These are phyloP conservation scores for Amanita thiersii DNA, from an alignment of 768 basidiomycete genomes.

Conservation along the genomic window DNA sequence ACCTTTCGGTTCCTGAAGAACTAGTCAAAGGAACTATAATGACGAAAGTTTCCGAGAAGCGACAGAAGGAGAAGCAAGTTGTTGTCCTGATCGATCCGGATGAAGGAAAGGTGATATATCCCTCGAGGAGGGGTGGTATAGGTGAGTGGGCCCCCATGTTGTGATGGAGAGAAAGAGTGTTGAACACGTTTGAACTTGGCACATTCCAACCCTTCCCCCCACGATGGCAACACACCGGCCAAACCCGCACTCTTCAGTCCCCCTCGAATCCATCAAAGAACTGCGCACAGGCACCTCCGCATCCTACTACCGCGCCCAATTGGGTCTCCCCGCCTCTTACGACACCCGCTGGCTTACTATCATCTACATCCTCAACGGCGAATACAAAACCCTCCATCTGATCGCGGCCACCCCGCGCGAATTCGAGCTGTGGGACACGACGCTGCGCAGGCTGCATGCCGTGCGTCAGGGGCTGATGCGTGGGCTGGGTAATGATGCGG, in stretches of 20 bases:
- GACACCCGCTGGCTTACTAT: constrained; percentile 83
- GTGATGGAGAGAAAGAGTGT: too few relatives aligned
- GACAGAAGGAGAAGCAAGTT: constrained; percentile 64
- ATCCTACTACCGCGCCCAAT: constrained; percentile 67
- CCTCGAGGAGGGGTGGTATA: constrained; percentile 61
- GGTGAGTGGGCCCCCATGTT: constrained; percentile 36
- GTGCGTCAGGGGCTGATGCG: constrained; percentile 72
- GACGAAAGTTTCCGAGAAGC: constrained; percentile 78
- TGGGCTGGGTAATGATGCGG: constrained; percentile 59
- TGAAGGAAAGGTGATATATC: constrained; percentile 73
- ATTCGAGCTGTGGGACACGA: constrained; percentile 50
- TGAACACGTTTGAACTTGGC: too few relatives aligned
- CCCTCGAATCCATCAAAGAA: constrained; percentile 85
- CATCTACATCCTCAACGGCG: constrained; percentile 70
- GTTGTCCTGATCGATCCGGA: constrained; percentile 72
- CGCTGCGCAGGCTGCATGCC: constrained; percentile 57
- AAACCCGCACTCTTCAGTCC: constrained; percentile 39
- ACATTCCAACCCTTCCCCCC: too few relatives aligned
- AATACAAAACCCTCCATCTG: constrained; percentile 83
- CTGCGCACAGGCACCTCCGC: constrained; percentile 73
- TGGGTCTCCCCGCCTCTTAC: constrained; percentile 56
- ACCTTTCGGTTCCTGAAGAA: constrained; percentile 41
- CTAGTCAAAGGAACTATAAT: constrained; percentile 63
- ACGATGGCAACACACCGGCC: constrained; percentile 1
- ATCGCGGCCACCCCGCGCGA: constrained; percentile 56